Conservation (phyloP, 2,329 filamentous ascomycete species). For the Cercospora citrullina region DNA sequence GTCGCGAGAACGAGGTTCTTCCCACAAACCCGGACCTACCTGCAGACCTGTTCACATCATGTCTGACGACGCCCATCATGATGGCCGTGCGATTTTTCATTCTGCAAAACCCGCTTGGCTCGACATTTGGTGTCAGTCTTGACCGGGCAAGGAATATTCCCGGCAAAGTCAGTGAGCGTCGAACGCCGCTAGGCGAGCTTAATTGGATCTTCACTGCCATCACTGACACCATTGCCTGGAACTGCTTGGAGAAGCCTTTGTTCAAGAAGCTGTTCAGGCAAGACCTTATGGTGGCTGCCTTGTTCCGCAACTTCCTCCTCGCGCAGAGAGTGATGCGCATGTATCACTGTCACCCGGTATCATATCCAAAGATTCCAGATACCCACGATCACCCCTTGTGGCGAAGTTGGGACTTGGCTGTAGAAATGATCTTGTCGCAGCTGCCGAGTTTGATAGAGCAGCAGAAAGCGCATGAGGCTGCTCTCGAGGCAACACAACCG, state of each 20-base stretch:
- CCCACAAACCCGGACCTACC: slow-evolving; percentile 92
- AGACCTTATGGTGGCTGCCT: slow-evolving; percentile 96
- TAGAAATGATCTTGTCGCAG: slow-evolving; percentile 91
- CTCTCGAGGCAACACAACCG: slow-evolving; percentile 23
- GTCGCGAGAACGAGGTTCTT: slow-evolving; percentile 83
- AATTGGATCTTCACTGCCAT: slow-evolving; percentile 99
- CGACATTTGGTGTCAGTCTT: slow-evolving; percentile 61
- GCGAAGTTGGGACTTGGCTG: slow-evolving; percentile 96
- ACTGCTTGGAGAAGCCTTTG: slow-evolving; percentile 80
- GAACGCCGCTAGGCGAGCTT: slow-evolving; percentile 90
- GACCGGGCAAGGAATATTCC: slow-evolving; percentile 87
- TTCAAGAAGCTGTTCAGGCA: slow-evolving; percentile 98
- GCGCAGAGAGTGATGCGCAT: slow-evolving; percentile 94
- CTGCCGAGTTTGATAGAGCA: slow-evolving; percentile 78
- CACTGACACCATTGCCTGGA: slow-evolving; percentile 98
- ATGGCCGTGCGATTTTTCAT: slow-evolving; percentile 98
- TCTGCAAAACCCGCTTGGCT: slow-evolving; percentile 77
- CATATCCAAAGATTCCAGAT: slow-evolving; percentile 86
- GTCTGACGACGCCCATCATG: slow-evolving; percentile 93
- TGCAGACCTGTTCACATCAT: slow-evolving; percentile 93
- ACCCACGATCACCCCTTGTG: slow-evolving; percentile 93
- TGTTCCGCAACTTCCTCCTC: slow-evolving; percentile 94
- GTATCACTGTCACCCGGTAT: slow-evolving; percentile 93
- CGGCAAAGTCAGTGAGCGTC: slow-evolving; percentile 84
- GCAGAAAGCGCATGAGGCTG: slow-evolving; percentile 60